Percentiles rank a stretch among this genome's conserved stretches.
These are phyloP conservation scores for Calonectria honghensis DNA, from an alignment of 2,329 filamentous ascomycete genomes.

Conservation along the genomic window DNA sequence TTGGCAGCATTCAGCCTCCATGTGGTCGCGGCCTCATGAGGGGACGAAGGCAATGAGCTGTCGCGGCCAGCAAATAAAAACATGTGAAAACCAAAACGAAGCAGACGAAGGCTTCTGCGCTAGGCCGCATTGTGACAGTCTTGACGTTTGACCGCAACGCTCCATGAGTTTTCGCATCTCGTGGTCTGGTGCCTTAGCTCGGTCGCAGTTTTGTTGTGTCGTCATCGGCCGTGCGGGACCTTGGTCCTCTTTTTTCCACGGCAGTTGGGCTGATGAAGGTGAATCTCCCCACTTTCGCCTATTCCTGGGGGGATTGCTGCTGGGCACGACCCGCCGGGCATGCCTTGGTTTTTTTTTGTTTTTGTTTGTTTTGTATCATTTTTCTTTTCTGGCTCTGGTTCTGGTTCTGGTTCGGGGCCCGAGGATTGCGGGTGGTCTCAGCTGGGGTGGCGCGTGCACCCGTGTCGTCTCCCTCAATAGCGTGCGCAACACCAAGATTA, in stretches of 20 bases:
- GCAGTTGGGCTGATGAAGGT: not conserved
- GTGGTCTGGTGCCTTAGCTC: conserved; percentile 13
- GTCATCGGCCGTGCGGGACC: conserved; percentile 19
- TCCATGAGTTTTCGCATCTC: conserved; percentile 21
- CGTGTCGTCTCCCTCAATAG: conserved; percentile 13
- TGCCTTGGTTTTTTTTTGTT: not conserved
- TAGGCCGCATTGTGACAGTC: not conserved
- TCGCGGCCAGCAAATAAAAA: not conserved
- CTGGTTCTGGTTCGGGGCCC: not conserved
- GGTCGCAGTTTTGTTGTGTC: conserved; percentile 27
- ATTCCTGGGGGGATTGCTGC: conserved; percentile 5
- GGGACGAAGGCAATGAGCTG: not conserved
- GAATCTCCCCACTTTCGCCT: conserved; percentile 18
- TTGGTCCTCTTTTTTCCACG: not conserved
- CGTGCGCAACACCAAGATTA: not conserved
- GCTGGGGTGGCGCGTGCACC: not conserved
- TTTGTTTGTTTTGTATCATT: conserved; percentile 18
- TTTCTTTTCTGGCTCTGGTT: not conserved
- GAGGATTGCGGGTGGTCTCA: conserved; percentile 18
- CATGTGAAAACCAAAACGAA: not conserved
- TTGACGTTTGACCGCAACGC: not conserved
- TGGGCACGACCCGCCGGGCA: conserved; percentile 8
- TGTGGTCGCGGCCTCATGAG: conserved; percentile 4
- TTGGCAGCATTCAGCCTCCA: conserved; percentile 10
- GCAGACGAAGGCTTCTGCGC: not conserved